Evolutionary conservation across 441 rosid genomes (phyloP).

Genomic region (Pelargonium cotyledonis): DNA sequence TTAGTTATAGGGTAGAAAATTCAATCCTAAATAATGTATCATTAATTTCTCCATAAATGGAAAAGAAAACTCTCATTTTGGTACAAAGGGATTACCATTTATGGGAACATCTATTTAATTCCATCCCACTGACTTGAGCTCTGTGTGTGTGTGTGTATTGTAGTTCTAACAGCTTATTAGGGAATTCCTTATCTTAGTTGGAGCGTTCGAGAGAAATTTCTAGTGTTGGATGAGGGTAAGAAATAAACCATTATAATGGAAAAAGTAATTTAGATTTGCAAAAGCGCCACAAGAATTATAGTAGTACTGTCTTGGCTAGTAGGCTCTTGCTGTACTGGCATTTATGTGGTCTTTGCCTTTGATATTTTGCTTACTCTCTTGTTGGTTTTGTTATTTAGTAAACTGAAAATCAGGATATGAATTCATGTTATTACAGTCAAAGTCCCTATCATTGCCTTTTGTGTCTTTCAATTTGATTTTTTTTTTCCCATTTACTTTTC

Average conservation of each 20-base stretch:
- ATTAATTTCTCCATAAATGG: too few relatives aligned
- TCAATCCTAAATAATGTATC: too few relatives aligned
- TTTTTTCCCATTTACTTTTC: background rate
- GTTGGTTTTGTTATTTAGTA: background rate
- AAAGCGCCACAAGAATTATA: background rate
- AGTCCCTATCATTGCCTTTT: background rate
- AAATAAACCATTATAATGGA: background rate
- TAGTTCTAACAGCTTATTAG: too few relatives aligned
- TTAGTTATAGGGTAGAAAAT: too few relatives aligned
- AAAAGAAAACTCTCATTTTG: too few relatives aligned
- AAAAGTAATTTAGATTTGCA: background rate
- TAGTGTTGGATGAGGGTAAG: background rate
- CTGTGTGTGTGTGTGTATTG: too few relatives aligned
- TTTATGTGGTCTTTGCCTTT: background rate
- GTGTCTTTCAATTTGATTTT: background rate
- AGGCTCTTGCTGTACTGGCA: background rate
- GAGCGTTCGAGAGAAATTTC: too few relatives aligned
- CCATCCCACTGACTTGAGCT: too few relatives aligned
- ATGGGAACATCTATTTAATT: too few relatives aligned
- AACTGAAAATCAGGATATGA: slow-evolving; percentile 1
- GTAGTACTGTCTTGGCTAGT: background rate
- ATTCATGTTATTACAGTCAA: background rate
- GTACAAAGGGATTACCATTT: too few relatives aligned
- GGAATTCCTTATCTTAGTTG: too few relatives aligned
- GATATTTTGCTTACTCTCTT: too few relatives aligned